These are phyloP conservation scores for Camelina sativa DNA, from an alignment of 345 rosid genomes.

Conservation along the genomic window DNA sequence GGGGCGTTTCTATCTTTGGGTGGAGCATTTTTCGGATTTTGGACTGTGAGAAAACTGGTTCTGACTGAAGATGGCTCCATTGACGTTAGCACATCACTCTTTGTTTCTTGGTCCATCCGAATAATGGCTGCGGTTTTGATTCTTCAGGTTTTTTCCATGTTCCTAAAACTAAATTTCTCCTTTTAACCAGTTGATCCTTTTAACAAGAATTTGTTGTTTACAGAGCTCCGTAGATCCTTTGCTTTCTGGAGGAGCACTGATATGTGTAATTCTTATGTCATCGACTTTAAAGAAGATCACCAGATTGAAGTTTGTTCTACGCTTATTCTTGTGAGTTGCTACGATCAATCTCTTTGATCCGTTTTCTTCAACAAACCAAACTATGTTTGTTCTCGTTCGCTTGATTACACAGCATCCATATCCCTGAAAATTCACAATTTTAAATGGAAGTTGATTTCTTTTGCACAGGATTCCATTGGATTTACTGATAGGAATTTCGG, in stretches of 20 bases:
- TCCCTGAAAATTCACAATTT: conserved; percentile 4
- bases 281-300: conserved; percentile 51
- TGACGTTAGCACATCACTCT: conserved; percentile 69
- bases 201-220: conserved; percentile 37
- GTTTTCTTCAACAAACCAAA: background rate
- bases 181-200: conserved; percentile 11
- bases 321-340: conserved; percentile 54
- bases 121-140: conserved; percentile 67
- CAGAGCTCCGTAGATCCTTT: conserved; percentile 89
- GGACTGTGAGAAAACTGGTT: conserved; percentile 86
- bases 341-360: background rate
- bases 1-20: conserved; percentile 69
- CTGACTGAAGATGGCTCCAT: conserved; percentile 84
- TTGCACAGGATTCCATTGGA: conserved; percentile 60
- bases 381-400: background rate
- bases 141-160: conserved; percentile 66
- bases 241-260: conserved; percentile 65
- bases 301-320: conserved; percentile 55
- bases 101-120: conserved; percentile 85
- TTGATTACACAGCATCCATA: background rate
- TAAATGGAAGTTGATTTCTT: conserved; percentile 37
- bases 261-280: conserved; percentile 57
- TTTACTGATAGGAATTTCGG: conserved; percentile 41
- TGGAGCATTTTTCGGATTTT: conserved; percentile 98
- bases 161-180: background rate